These are phyloP conservation scores for Aspergillus pseudoterreus DNA, from an alignment of 2,329 filamentous ascomycete genomes.

Conservation along the genomic window DNA sequence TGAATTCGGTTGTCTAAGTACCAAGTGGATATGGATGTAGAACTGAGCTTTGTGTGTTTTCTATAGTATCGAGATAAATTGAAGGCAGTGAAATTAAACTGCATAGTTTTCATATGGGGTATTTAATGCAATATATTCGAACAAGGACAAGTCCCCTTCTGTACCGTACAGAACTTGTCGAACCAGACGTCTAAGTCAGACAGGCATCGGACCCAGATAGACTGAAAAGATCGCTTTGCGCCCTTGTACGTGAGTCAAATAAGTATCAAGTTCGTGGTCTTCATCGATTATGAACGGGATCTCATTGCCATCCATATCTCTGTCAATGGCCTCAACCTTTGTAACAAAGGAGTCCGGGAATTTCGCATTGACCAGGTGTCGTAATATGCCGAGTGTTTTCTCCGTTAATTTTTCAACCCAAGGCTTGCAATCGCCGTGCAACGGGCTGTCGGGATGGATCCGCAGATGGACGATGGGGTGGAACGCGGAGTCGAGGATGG, in stretches of 20 bases:
- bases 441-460: conserved; percentile 61
- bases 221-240: conserved; percentile 54
- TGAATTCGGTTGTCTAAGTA: too few species aligned
- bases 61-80: too few species aligned
- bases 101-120: too few species aligned
- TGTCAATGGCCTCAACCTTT: conserved; percentile 64
- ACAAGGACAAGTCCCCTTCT: too few species aligned
- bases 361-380: conserved; percentile 58
- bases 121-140: too few species aligned
- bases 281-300: conserved; percentile 63
- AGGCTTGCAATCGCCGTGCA: conserved; percentile 44
- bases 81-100: too few species aligned
- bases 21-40: too few species aligned
- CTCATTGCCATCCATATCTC: conserved; percentile 57
- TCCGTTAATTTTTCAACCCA: conserved; percentile 65
- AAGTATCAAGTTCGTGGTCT: conserved; percentile 69
- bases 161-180: too few species aligned
- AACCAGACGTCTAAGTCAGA: conserved; percentile 9
- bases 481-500: conserved; percentile 30
- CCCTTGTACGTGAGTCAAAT: conserved; percentile 61
- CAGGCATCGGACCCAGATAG: conserved; percentile 22
- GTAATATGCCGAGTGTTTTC: conserved; percentile 59
- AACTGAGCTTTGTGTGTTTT: too few species aligned
- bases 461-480: conserved; percentile 64
- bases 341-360: conserved; percentile 58